These are phyloP conservation scores for Globisporangium uncinulatum DNA, from an alignment of 352 stramenopile genomes.

Conservation along the genomic window DNA sequence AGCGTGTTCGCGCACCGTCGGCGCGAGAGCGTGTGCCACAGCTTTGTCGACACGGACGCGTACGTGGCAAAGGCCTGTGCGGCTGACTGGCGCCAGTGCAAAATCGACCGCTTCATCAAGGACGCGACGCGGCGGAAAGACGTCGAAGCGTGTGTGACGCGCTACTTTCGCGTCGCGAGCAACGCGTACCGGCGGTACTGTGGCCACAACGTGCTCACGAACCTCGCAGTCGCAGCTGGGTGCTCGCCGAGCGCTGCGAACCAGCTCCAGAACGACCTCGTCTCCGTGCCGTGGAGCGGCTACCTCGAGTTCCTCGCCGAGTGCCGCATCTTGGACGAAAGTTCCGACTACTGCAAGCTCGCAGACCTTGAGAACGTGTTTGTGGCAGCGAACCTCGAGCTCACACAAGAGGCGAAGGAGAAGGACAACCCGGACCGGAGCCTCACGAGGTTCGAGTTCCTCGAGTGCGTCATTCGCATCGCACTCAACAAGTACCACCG, in stretches of 20 bases:
- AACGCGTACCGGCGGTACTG: conserved; percentile 67
- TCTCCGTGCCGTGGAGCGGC: conserved; percentile 62
- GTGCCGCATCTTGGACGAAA: conserved; percentile 56
- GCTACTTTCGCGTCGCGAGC: conserved; percentile 48
- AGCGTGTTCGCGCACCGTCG: conserved; percentile 62
- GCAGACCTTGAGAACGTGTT: conserved; percentile 80
- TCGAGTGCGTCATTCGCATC: conserved; percentile 71
- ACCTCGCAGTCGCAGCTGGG: conserved; percentile 31
- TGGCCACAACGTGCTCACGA: conserved; percentile 52
- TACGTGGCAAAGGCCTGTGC: conserved; percentile 60
- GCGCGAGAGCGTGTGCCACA: conserved; percentile 52
- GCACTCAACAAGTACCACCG: conserved; percentile 75
- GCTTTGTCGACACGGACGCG: conserved; percentile 59
- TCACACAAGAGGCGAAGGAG: conserved; percentile 72
- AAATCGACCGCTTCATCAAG: conserved; percentile 72
- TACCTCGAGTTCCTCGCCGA: conserved; percentile 70
- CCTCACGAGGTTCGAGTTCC: conserved; percentile 74
- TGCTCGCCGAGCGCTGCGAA: conserved; percentile 31
- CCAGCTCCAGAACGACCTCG: conserved; percentile 63
- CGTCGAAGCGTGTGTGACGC: conserved; percentile 44
- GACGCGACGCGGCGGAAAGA: conserved; percentile 47
- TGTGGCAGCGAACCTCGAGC: conserved; percentile 69
- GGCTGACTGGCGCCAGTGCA: conserved; percentile 70
- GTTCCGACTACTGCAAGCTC: conserved; percentile 55
- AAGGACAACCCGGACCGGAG: conserved; percentile 76